A percentile compares a stretch with the other conserved stretches of the same genome.
These are phyloP conservation scores for Xenoacremonium recifei DNA, from an alignment of 2,329 filamentous ascomycete species.

Conservation along the genomic window DNA sequence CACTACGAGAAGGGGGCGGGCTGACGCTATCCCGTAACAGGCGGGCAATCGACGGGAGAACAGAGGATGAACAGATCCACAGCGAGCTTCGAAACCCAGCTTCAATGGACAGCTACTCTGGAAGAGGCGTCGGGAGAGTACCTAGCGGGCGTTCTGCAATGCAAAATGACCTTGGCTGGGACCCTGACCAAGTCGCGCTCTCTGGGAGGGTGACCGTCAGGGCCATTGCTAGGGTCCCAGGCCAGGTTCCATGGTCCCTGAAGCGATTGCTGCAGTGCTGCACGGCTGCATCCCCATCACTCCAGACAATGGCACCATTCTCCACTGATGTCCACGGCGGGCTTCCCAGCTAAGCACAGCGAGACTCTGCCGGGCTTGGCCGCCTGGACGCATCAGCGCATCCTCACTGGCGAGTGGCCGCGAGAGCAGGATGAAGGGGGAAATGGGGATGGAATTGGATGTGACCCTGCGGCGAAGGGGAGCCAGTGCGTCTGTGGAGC, in stretches of 20 bases:
- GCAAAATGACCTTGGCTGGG: slow-evolving; percentile 16
- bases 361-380: slow-evolving; percentile 11
- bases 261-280: no score
- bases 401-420: slow-evolving; percentile 7
- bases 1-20: slow-evolving; percentile 11
- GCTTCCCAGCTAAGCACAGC: neutral
- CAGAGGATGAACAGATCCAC: slow-evolving; percentile 20
- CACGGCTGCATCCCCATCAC: no score
- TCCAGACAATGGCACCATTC: slow-evolving; percentile 27
- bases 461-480: neutral
- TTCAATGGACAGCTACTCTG: slow-evolving; percentile 18
- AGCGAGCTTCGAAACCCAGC: neutral
- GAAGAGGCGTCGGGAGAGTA: slow-evolving; percentile 14
- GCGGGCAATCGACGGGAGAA: slow-evolving; percentile 13
- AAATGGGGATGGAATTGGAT: neutral
- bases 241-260: no score
- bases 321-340: slow-evolving; percentile 12
- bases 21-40: slow-evolving; percentile 22
- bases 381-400: neutral
- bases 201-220: no score
- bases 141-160: slow-evolving; percentile 15
- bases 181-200: neutral
- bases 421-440: slow-evolving; percentile 1
- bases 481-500: no score
- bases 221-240: no score